Percentiles rank a stretch among this genome's conserved stretches.
Conservation (phyloP, 106 monocot genomes). For the Triglochin maritima region DNA sequence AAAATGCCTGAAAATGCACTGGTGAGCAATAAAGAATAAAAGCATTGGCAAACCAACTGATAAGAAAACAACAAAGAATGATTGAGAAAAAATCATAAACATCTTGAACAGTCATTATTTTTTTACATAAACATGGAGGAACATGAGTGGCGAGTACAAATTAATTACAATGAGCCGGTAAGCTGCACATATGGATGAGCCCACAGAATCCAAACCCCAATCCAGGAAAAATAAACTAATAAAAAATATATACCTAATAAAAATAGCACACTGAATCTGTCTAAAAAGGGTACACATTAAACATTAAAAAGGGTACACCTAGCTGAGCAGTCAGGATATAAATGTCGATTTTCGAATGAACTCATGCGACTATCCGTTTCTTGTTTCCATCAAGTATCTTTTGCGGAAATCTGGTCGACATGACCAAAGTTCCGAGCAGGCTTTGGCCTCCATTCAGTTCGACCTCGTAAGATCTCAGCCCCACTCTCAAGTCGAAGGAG, state of each 20-base stretch:
- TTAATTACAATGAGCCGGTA: neutral
- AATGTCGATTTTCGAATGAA: neutral
- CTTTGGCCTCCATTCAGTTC: slow-evolving; percentile 73
- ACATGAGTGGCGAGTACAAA: neutral
- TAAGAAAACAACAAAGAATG: too few relatives aligned
- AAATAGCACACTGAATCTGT: neutral
- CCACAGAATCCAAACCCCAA: neutral
- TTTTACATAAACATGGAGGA: neutral
- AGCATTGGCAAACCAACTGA: too few relatives aligned
- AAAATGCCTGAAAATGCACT: too few relatives aligned
- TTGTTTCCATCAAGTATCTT: neutral
- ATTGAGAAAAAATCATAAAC: too few relatives aligned
- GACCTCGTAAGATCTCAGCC: slow-evolving; percentile 54
- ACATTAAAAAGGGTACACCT: too few relatives aligned
- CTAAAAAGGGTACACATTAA: neutral
- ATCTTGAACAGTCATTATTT: too few relatives aligned
- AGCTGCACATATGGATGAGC: neutral
- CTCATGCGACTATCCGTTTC: neutral
- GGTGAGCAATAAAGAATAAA: too few relatives aligned
- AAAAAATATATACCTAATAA: neutral
- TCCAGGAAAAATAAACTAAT: neutral
- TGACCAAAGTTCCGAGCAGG: slow-evolving; percentile 1
- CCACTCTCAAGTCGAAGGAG: slow-evolving; percentile 61
- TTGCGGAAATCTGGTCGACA: slow-evolving; percentile 1
- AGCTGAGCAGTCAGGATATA: neutral